Conservation (phyloP, 345 rosid genomes). For the Diplotaxis tenuifolia region DNA sequence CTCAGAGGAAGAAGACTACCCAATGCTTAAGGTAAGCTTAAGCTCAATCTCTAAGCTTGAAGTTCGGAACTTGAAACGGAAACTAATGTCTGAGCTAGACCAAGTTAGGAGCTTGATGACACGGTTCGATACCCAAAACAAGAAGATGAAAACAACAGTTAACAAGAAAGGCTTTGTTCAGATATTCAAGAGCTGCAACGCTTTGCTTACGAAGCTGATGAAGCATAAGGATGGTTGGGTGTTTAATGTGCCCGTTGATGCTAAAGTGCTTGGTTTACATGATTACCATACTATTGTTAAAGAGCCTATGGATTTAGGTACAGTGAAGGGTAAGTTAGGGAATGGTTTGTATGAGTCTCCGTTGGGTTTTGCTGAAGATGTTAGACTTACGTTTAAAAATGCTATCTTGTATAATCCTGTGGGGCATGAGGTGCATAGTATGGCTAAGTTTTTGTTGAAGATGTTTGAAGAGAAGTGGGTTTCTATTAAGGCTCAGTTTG, state of each 20-base stretch:
- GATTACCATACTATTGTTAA: slow-evolving; percentile 72
- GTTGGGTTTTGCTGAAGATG: slow-evolving; percentile 73
- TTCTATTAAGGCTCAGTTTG: slow-evolving; percentile 44
- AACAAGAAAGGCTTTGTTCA: slow-evolving; percentile 40
- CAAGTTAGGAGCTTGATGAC: slow-evolving; percentile 37
- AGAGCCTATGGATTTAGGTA: slow-evolving; percentile 96
- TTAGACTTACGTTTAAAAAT: slow-evolving; percentile 77
- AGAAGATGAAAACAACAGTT: slow-evolving; percentile 30
- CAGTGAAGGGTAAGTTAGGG: slow-evolving; percentile 60
- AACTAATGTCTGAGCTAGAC: slow-evolving; percentile 27
- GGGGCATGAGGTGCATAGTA: slow-evolving; percentile 76
- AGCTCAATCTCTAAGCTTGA: slow-evolving; percentile 34
- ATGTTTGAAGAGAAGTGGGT: slow-evolving; percentile 70
- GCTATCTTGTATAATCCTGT: slow-evolving; percentile 78
- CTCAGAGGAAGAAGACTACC: slow-evolving; percentile 30
- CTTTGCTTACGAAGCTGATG: slow-evolving; percentile 65
- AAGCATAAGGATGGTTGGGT: slow-evolving; percentile 87
- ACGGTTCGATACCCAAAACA: slow-evolving; percentile 17
- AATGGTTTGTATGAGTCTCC: slow-evolving; percentile 63
- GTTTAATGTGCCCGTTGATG: slow-evolving; percentile 82
- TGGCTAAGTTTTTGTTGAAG: slow-evolving; percentile 62
- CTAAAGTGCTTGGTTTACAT: slow-evolving; percentile 59
- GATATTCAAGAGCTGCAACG: slow-evolving; percentile 52
- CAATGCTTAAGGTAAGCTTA: slow-evolving; percentile 29
- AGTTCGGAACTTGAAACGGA: slow-evolving; percentile 34